These are phyloP conservation scores for Lactarius indigo DNA, from an alignment of 768 basidiomycete species.

Conservation along the genomic window DNA sequence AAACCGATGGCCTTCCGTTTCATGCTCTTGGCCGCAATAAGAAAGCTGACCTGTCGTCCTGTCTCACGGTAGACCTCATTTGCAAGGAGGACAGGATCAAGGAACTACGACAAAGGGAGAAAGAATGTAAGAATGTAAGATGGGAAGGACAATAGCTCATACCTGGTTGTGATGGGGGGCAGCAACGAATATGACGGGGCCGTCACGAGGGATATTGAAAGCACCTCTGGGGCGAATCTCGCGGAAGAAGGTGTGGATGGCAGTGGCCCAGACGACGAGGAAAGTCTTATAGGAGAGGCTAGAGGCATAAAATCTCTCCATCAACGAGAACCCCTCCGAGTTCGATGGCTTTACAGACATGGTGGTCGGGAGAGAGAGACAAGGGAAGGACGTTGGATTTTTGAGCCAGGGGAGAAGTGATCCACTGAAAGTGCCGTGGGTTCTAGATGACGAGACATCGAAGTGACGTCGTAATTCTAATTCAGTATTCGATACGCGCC, in stretches of 20 bases:
- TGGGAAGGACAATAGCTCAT: constrained; percentile 26
- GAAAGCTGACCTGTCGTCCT: constrained; percentile 72
- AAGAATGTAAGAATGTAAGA: not conserved
- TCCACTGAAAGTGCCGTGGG: not conserved
- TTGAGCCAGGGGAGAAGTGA: not conserved
- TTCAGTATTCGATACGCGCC: not conserved
- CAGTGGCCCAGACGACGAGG: constrained; percentile 76
- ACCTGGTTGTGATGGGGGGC: constrained; percentile 94
- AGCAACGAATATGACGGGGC: constrained; percentile 90
- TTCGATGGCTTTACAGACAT: not conserved
- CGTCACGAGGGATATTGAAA: constrained; percentile 86
- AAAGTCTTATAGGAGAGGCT: constrained; percentile 58
- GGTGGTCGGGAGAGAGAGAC: not conserved
- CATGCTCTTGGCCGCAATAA: constrained; percentile 90
- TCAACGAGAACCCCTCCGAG: not conserved
- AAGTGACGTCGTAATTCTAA: not conserved
- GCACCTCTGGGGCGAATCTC: constrained; percentile 91
- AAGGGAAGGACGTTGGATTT: not conserved
- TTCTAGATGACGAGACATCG: not conserved
- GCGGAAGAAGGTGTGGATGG: constrained; percentile 92
- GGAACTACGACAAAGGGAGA: constrained; percentile 54
- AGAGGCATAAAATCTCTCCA: constrained; percentile 18
- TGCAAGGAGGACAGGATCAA: constrained; percentile 82
- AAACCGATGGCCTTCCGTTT: constrained; percentile 68
- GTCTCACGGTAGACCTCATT: constrained; percentile 84